Percentiles rank a stretch among this genome's conserved stretches.
phyloP scores from a whole-genome alignment of 1,284 basidiomycete genomes.

The Ceratobasidium sp. region DNA sequence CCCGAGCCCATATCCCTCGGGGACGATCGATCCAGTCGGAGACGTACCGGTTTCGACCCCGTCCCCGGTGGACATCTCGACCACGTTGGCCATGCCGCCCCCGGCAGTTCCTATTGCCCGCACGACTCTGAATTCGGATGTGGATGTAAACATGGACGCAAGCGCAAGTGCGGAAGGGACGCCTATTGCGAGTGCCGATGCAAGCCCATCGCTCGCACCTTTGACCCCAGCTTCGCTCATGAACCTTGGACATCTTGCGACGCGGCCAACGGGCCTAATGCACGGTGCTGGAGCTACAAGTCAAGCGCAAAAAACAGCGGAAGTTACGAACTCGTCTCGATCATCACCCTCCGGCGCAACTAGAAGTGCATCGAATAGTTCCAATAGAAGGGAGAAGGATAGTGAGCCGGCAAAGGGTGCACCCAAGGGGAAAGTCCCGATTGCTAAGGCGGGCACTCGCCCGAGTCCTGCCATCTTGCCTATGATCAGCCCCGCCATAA shows the following conservation, averaged over 20 bases:
- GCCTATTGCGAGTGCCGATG: conserved; percentile 48
- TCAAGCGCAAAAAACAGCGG: conserved; percentile 31
- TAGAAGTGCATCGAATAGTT: conserved; percentile 9
- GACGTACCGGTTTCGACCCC: conserved; percentile 68
- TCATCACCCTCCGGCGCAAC: conserved; percentile 20
- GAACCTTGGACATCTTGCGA: conserved; percentile 76
- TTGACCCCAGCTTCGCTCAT: conserved; percentile 90
- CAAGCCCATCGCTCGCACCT: conserved; percentile 69
- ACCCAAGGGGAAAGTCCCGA: conserved; percentile 42
- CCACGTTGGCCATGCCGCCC: conserved; percentile 75
- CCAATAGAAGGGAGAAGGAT: conserved; percentile 54
- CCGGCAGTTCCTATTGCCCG: conserved; percentile 66
- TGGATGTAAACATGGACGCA: conserved; percentile 49
- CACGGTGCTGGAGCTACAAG: conserved; percentile 51
- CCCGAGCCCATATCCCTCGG: conserved; percentile 44
- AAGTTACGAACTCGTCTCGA: conserved; percentile 36
- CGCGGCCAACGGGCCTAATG: conserved; percentile 64
- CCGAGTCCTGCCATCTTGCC: conserved; percentile 45
- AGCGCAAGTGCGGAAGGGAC: conserved; percentile 29
- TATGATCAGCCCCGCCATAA: conserved; percentile 66
- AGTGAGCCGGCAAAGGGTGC: conserved; percentile 24
- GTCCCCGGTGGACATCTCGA: conserved; percentile 80
- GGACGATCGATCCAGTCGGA: conserved; percentile 36
- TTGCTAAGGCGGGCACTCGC: conserved; percentile 30
- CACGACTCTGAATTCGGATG: conserved; percentile 45